Evolutionary conservation across 495 filamentous ascomycete genomes (phyloP), one percentile per base, ranked within the genome.

Genomic region (Massariosphaeria phaeospora): DNA sequence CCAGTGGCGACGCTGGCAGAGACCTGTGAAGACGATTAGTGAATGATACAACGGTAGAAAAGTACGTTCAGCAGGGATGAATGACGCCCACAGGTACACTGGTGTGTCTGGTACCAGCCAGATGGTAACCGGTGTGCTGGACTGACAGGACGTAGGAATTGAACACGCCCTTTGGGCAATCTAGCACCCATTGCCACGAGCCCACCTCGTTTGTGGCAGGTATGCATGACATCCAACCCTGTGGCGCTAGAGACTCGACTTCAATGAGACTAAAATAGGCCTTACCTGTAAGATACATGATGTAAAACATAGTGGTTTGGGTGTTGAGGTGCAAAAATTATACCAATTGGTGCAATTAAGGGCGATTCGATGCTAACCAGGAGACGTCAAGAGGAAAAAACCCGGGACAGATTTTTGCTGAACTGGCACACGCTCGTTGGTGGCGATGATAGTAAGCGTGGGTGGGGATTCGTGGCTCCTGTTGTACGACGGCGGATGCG

Each of bases 1-100:
- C 93, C 93, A 98, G 70, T 85, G 86, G 70, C 93, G 91, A 66
- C 93, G 91, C 68, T 84, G 85, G 77, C 93, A 98, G 70, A 98
- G 84, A 76, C 91, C 93, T 98, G 74, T 69, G 60, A 69, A 66
- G 67, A 65, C 66, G 61, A 30, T 58, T 24, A 58, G 55, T 36
- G 21, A 45, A n/a, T 27, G 27, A 36, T n/a, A 26, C 30, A 35
- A 26, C 2, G 9, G 20, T 2, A 21, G n/a, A n/a, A n/a, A n/a
- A n/a, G n/a, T n/a, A n/a, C n/a, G n/a, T n/a, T n/a, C n/a, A n/a
- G n/a, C n/a, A n/a, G n/a, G n/a, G n/a, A n/a, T n/a, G n/a, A n/a
- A n/a, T n/a, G n/a, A n/a, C n/a, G n/a, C n/a, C n/a, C n/a, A n/a
- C n/a, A n/a, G n/a, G n/a, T n/a, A n/a, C n/a, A 25, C n/a, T 21